Conservation (phyloP, 176 grass and related monocot genomes). For the Hordeum vulgare region MorexV3_pseudomolecules_assembly NC_058518.1:33052065-33052564, state of each 20-base stretch:
- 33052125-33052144: conserved; percentile 67
- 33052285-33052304: conserved; percentile 79
- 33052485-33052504: too few species aligned
- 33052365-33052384: too few species aligned
- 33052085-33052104: conserved; percentile 74
- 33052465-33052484: too few species aligned
- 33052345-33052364: conserved; percentile 28
- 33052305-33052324: conserved; percentile 63
- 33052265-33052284: conserved; percentile 38
- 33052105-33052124: conserved; percentile 57
- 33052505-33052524: too few species aligned
- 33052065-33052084: conserved; percentile 40
- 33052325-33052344: conserved; percentile 58
- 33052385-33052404: too few species aligned
- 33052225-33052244: conserved; percentile 10
- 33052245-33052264: conserved; percentile 44
- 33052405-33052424: too few species aligned
- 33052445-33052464: too few species aligned
- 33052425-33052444: too few species aligned
- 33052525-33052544: too few species aligned
- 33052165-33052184: conserved; percentile 22
- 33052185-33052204: background rate
- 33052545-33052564: too few species aligned
- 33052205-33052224: background rate
- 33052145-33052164: conserved; percentile 29